phyloP scores from a whole-genome alignment of 768 basidiomycete species.

The Galerina marginata region DNA sequence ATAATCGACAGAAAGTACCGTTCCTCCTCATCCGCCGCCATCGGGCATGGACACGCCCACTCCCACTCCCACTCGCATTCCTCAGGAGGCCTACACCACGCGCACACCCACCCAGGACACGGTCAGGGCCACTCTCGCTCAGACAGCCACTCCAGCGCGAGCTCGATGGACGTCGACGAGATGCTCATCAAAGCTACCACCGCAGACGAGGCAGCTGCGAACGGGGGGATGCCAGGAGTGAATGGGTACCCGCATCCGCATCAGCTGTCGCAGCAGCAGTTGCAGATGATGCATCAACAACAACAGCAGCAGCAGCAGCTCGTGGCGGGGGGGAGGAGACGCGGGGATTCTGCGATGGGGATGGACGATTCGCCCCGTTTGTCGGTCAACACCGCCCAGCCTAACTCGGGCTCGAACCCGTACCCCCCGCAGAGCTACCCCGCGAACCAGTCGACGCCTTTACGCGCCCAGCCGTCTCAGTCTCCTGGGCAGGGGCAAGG shows the following conservation, averaged over 20 bases:
- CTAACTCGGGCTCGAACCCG: constrained; percentile 10
- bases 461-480: constrained; percentile 7
- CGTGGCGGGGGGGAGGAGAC: background rate
- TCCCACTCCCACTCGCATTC: background rate
- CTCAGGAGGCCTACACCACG: constrained; percentile 5
- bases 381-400: background rate
- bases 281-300: constrained; percentile 15
- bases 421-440: constrained; percentile 9
- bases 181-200: constrained; percentile 47
- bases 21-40: constrained; percentile 6
- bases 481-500: constrained; percentile 25
- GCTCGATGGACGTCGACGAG: constrained; percentile 49
- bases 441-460: background rate
- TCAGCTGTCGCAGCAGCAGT: constrained; percentile 15
- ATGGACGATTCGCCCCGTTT: background rate
- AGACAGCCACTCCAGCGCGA: constrained; percentile 40
- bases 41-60: background rate
- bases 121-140: constrained; percentile 32
- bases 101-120: constrained; percentile 11
- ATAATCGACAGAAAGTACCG: constrained; percentile 26
- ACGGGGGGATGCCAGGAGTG: background rate
- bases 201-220: constrained; percentile 27
- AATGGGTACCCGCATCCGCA: constrained; percentile 16
- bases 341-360: too few species aligned
- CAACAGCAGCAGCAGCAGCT: constrained; percentile 18